phyloP scores from a whole-genome alignment of 805 yeast species.

The Pichia thaimueangensis region DNA sequence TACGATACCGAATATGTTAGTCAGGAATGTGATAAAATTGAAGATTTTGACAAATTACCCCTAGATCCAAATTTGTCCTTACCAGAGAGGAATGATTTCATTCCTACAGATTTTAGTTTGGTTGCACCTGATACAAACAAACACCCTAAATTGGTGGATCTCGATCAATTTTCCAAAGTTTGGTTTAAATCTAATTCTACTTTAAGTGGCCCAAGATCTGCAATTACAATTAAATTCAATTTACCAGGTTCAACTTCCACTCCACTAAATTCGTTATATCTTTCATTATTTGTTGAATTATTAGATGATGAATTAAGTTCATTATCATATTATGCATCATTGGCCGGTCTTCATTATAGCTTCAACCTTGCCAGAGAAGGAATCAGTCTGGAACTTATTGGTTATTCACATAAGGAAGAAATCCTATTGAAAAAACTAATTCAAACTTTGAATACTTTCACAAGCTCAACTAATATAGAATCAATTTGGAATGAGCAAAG shows the following conservation, averaged over 20 bases:
- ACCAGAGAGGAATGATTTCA: conserved; percentile 72
- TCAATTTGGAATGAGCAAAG: conserved; percentile 31
- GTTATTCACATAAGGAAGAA: conserved; percentile 78
- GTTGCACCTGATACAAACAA: conserved; percentile 41
- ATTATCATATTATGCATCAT: conserved; percentile 72
- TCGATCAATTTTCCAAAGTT: conserved; percentile 45
- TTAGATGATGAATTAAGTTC: conserved; percentile 72
- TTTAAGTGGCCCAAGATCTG: conserved; percentile 83
- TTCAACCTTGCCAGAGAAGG: conserved; percentile 65
- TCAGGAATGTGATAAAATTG: conserved; percentile 33
- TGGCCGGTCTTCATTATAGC: conserved; percentile 65
- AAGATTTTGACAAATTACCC: conserved; percentile 29
- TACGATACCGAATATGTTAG: conserved; percentile 78
- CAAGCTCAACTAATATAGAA: conserved; percentile 6
- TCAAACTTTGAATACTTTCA: conserved; percentile 43
- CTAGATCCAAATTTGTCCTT: conserved; percentile 36
- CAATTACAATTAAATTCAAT: conserved; percentile 56
- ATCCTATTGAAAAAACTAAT: conserved; percentile 57
- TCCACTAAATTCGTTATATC: conserved; percentile 50
- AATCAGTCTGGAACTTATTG: conserved; percentile 57
- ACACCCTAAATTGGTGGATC: conserved; percentile 57
- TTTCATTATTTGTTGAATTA: conserved; percentile 61
- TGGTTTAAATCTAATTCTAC: conserved; percentile 92
- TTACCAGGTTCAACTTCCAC: conserved; percentile 57
- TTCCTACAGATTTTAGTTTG: conserved; percentile 65